These are phyloP conservation scores for Cladophialophora carrionii DNA, from an alignment of 2,329 filamentous ascomycete genomes.

Conservation along the genomic window DNA sequence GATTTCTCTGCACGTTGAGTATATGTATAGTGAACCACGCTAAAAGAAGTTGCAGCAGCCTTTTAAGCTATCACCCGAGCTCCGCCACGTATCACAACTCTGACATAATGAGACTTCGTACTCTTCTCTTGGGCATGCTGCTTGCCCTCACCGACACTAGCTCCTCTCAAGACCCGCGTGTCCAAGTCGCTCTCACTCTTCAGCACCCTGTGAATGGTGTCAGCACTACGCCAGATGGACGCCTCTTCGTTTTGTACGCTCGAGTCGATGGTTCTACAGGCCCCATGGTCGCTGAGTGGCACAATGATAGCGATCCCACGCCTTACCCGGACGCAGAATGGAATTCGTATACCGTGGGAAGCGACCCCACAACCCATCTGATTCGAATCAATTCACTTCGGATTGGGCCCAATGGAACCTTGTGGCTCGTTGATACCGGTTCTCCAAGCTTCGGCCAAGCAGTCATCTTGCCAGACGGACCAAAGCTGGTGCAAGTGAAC, in stretches of 20 bases:
- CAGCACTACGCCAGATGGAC: conserved; percentile 40
- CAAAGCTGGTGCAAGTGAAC: conserved; percentile 45
- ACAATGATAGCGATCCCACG: conserved; percentile 31
- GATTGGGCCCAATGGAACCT: conserved; percentile 31
- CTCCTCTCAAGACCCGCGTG: conserved; percentile 16
- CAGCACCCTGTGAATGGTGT: conserved; percentile 26
- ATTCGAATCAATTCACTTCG: conserved; percentile 27
- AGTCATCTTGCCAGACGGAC: conserved; percentile 29
- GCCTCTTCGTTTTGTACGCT: conserved; percentile 41
- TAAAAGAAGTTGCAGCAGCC: neutral
- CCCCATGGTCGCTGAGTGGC: conserved; percentile 41
- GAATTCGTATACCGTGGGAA: conserved; percentile 24
- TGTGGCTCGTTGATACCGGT: conserved; percentile 34
- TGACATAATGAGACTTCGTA: neutral
- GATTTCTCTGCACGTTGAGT: neutral
- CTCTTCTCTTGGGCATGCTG: neutral
- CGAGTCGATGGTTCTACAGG: conserved; percentile 42
- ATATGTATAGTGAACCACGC: neutral
- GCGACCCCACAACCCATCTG: conserved; percentile 26
- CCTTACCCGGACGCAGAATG: conserved; percentile 27
- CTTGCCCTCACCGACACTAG: no score
- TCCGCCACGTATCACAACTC: neutral
- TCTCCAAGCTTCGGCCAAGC: conserved; percentile 25
- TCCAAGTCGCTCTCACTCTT: conserved; percentile 16
- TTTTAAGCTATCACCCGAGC: neutral